Evolutionary conservation across 2,329 filamentous ascomycete genomes (phyloP), one percentile per base, ranked within the genome.

Genomic region (Calonectria pseudoreteaudii): DNA sequence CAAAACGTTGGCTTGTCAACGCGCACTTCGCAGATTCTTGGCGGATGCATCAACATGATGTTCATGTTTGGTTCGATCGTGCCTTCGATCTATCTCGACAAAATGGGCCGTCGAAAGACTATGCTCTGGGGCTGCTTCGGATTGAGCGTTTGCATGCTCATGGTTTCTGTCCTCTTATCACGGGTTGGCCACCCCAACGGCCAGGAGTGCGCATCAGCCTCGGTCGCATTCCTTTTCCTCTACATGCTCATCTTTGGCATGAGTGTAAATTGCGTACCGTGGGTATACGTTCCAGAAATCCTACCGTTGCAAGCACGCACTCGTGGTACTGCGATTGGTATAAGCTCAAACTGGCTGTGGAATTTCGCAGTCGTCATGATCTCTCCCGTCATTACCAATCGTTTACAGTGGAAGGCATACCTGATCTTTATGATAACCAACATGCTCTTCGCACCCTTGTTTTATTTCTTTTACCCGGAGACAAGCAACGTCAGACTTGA

Each of bases 71-170:
- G 56, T 18, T 60, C 56, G 7, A 60, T 38, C n/a, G 11, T 38
- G 1, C n/a, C 56, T 1, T 60, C 34, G 4, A 60, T 60, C 5
- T 60, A 26, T 16, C 34, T 60, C 2, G 56, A 60, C 34, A 60
- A 16, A 60, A 60, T 60, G 56, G 56, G 56, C 8, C 56, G 56
- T 18, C 34, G 56, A 16, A 60, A 60, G 9, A 60, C 56, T 0
- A 60, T 60, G 56, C 56, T 60, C 7, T 60, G 56, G 56, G 56
- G 56, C n/a, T 60, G 56, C 26, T 60, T 26, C 34, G 56, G 56
- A 0, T 20, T 60, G 13, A 60, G 56, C 4, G 8, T 60, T 28
- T 38, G 56, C 31, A 38, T 60, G 34, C 14, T 60, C 9, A 60
- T 60, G 34, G 56, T 60, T 28, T 11, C 34, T 28, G 34, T 28